Evolutionary conservation across 192 early-diverging fungal genomes (phyloP).

Genomic region (Coemansia sp.): DNA sequence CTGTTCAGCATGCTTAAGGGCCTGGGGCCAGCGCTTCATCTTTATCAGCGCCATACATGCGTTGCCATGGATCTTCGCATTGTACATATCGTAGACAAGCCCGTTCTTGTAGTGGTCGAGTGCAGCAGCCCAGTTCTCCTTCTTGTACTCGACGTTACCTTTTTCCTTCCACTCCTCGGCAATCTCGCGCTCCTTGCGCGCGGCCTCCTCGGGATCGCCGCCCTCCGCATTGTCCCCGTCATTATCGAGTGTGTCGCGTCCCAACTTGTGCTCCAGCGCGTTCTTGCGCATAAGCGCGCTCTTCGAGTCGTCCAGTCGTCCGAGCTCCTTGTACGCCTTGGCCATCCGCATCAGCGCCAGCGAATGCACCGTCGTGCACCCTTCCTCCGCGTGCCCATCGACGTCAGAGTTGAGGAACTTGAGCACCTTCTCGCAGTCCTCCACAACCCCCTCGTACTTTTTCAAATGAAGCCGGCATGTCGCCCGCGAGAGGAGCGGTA

Average conservation of each 20-base stretch:
- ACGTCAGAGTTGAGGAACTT: conserved; percentile 53
- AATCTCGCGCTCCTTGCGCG: conserved; percentile 16
- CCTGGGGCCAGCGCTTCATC: conserved; percentile 48
- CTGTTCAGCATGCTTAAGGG: conserved; percentile 56
- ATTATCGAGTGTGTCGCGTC: conserved; percentile 20
- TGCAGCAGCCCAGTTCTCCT: conserved; percentile 49
- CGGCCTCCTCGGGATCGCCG: conserved; percentile 12
- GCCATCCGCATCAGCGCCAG: conserved; percentile 57
- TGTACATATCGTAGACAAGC: conserved; percentile 52
- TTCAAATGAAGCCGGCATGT: conserved; percentile 53
- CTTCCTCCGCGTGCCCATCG: conserved; percentile 40
- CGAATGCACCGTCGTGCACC: conserved; percentile 55
- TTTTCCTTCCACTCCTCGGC: conserved; percentile 55
- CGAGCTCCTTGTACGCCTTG: conserved; percentile 56
- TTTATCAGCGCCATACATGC: conserved; percentile 54
- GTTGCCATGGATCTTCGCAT: conserved; percentile 51
- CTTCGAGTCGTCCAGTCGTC: conserved; percentile 46
- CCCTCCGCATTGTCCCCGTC: conserved; percentile 7
- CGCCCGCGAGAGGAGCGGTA: conserved; percentile 50
- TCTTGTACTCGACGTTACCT: conserved; percentile 48
- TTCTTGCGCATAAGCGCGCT: conserved; percentile 54
- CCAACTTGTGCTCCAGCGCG: conserved; percentile 54
- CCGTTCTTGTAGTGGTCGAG: conserved; percentile 50
- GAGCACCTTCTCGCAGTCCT: conserved; percentile 54
- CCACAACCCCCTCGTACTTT: conserved; percentile 43